Evolutionary conservation across 2,329 filamentous ascomycete species (phyloP), one percentile per base, ranked within the genome.

Genomic region (Gaeumannomyces tritici): DNA sequence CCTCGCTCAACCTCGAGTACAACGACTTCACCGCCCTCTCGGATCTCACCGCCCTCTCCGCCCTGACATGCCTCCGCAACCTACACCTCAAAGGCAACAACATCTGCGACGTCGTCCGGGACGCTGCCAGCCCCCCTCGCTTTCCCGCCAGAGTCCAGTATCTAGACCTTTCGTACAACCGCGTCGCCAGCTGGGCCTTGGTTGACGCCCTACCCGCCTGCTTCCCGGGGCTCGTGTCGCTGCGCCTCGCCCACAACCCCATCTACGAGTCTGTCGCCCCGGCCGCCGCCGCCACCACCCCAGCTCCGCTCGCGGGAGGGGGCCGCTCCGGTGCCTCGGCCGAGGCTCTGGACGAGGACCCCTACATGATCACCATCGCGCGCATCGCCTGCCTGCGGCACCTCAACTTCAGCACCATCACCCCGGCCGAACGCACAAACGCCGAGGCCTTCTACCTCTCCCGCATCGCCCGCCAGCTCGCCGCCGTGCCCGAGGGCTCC

Each of bases 371-470:
- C 59, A 91, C 90, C 0, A 79, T 96, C 29, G 90, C 88, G 31
- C 89, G 92, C 2, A 78, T 97, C 1, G 81, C 83, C 1, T 76
- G 77, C 1, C 81, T 98, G 12, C 82, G 81, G 61, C 80, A 79
- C 0, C 81, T 97, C 33, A 95, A 95, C 71, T 91, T 90, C 72
- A 87, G 86, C 65, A 76, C 78, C 21, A 87, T 98, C 67, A 87
- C 86, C 0, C 68, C 79, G 1, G 84, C 88, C 55, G 93, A 98
- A 72, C 86, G 93, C 24, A 81, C 85, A 62, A 95, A 98, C 70
- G 92, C 92, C 5, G 95, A 98, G 69, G 88, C 93, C 70, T 99
- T 96, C 73, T 99, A 99, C 73, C 84, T 98, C 13, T 90, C 88
- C 0, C 84, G 89, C 62, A 95, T 97, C 63, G 89, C 84, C 13